Conservation (phyloP, 1,284 basidiomycete species). For the Leccinum solheimii region DNA sequence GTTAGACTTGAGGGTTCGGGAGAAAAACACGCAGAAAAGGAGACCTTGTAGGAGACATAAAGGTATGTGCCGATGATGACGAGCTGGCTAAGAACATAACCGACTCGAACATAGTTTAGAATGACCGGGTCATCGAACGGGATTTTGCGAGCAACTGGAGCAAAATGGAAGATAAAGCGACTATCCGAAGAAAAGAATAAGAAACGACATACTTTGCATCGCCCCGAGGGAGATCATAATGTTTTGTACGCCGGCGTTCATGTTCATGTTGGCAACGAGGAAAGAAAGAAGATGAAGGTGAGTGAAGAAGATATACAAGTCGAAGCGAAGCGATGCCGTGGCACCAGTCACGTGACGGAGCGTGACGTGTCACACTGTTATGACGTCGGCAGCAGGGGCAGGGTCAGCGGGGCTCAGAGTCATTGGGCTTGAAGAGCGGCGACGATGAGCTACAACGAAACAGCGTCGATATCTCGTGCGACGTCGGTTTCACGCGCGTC, state of each 20-base stretch:
- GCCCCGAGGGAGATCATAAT: constrained; percentile 85
- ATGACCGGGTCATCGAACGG: constrained; percentile 89
- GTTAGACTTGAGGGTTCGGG: constrained; percentile 1
- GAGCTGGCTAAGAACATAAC: constrained; percentile 77
- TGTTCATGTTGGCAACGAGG: constrained; percentile 43
- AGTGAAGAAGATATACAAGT: constrained; percentile 8
- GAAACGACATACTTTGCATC: constrained; percentile 71
- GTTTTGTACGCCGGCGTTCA: constrained; percentile 64
- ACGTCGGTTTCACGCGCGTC: constrained; percentile 69
- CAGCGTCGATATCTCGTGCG: constrained; percentile 59
- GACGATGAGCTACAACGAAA: constrained; percentile 44
- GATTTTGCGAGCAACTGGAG: constrained; percentile 82
- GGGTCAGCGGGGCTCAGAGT: background rate
- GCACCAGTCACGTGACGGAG: constrained; percentile 20
- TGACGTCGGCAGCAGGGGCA: constrained; percentile 25
- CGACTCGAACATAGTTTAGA: constrained; percentile 81
- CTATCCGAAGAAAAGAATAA: background rate
- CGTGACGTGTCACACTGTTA: constrained; percentile 28
- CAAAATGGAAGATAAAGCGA: constrained; percentile 5
- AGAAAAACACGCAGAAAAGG: constrained; percentile 14
- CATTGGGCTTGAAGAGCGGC: background rate
- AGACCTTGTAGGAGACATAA: constrained; percentile 68
- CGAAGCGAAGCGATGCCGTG: constrained; percentile 4
- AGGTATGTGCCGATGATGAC: constrained; percentile 76
- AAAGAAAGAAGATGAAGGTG: constrained; percentile 1